Percentiles rank a stretch among this genome's conserved stretches.
Conservation (phyloP, 176 grass and related monocot species). For the Paspalum notatum region DNA sequence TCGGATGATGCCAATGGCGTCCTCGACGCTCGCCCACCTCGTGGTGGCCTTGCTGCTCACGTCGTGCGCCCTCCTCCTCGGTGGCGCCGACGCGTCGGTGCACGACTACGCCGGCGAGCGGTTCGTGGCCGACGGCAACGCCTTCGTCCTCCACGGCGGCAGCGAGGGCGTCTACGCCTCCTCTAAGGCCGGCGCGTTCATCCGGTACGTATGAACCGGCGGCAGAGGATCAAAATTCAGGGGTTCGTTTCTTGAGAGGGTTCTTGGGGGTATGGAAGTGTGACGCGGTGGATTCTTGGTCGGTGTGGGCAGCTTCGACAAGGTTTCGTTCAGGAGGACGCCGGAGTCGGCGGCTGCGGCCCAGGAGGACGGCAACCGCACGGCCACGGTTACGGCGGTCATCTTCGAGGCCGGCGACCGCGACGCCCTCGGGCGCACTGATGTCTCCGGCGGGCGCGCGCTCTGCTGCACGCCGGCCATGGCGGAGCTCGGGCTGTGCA, state of each 20-base stretch:
- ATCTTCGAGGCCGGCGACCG: slow-evolving; percentile 66
- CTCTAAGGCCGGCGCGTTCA: slow-evolving; percentile 54
- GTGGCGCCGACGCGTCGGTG: slow-evolving; percentile 62
- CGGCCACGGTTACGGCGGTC: slow-evolving; percentile 48
- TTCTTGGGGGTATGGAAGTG: not conserved
- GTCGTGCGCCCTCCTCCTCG: slow-evolving; percentile 31
- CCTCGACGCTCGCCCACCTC: slow-evolving; percentile 19
- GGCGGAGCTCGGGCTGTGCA: slow-evolving; percentile 51
- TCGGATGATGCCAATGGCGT: slow-evolving; percentile 39
- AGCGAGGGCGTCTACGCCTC: slow-evolving; percentile 82
- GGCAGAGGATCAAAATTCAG: not conserved
- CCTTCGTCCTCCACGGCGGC: slow-evolving; percentile 70
- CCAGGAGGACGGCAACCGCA: slow-evolving; percentile 40
- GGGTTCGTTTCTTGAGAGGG: not conserved
- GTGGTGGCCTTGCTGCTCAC: not conserved
- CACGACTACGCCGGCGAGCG: slow-evolving; percentile 68
- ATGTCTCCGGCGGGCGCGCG: slow-evolving; percentile 41
- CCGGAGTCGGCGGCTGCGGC: slow-evolving; percentile 36
- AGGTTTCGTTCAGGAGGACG: slow-evolving; percentile 65
- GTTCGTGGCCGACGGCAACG: slow-evolving; percentile 57
- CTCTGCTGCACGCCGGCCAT: slow-evolving; percentile 72
- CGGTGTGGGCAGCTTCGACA: slow-evolving; percentile 65
- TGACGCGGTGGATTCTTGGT: not conserved
- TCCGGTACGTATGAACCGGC: slow-evolving; percentile 43
- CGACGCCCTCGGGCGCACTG: slow-evolving; percentile 39